Base-by-base conservation (phyloP, 495 filamentous ascomycete genomes). In the Pyronema domesticum region DNA sequence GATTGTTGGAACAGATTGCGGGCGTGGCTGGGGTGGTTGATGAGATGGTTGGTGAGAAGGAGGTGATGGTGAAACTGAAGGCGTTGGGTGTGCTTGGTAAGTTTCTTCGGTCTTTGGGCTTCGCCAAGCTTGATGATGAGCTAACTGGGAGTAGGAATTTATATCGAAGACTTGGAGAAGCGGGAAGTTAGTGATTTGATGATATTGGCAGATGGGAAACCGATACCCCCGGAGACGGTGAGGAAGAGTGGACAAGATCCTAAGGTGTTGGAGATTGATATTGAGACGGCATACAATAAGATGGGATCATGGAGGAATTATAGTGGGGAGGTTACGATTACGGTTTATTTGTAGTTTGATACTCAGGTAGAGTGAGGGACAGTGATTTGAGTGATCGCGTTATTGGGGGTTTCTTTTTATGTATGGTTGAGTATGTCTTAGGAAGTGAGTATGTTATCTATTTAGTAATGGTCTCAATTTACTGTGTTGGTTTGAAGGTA, bases 1-100 rank as follows among this genome's bases (percentile, higher is more conserved):
- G 91, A 8, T 69, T 98, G 3, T 58, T 95, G 18, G 84, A 76
- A 13, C 94, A 94, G 65, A 93, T 96, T 81, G 86, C 87, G 2
- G 91, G 87, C 7, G 79, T 80, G 1, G 88, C 85, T 0, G 91
- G 86, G 0, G 71, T 95, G 11, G 61, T 82, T 1, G 7, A 40
- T 1, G 11, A 14, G 3, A 11, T 13, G 47, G 19, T 50, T 13
- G 47, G 19, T 1, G 36, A 53, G 7, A 72, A 70, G 19, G 66
- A 94, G 30, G 68, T 78, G 13, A 67, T 88, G 14, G 76, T 78
- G 57, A 74, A 80, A 6, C 57, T 95, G 40, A 98, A 94, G 65
- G 89, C 85, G 0, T 66, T 98, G 19, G 91, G 91, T 0, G 74
- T 73, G 14, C 65, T 95, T 10, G 47, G 47, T 34, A 50, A 2